Evolutionary conservation across 2,329 filamentous ascomycete species (phyloP).

Genomic region (Dactylonectria estremocensis): DNA sequence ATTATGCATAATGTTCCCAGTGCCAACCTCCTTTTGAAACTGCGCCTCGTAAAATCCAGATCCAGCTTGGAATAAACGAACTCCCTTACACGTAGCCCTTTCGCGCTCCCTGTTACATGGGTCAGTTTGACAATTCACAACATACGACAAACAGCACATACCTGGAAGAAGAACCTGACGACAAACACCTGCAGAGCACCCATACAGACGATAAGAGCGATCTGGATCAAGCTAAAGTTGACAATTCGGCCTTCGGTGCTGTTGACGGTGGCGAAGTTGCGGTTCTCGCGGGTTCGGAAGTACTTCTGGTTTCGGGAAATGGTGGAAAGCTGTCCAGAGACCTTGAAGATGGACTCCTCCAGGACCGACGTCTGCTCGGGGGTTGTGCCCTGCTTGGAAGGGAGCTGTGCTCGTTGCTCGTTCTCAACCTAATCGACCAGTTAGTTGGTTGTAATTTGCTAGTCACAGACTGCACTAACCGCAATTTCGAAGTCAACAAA

Average conservation of each 20-base stretch:
- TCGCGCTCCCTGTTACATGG: constrained; percentile 68
- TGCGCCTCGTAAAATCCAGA: constrained; percentile 51
- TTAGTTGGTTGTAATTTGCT: constrained; percentile 3
- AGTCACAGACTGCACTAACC: constrained; percentile 53
- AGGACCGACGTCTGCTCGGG: constrained; percentile 91
- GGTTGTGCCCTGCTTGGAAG: constrained; percentile 88
- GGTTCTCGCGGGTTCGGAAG: constrained; percentile 98
- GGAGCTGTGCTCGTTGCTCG: constrained; percentile 85
- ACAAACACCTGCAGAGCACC: constrained; percentile 97
- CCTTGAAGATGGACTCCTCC: constrained; percentile 95
- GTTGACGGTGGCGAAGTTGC: constrained; percentile 97
- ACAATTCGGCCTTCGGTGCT: constrained; percentile 97
- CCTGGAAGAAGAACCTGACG: constrained; percentile 99
- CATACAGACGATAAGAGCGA: constrained; percentile 93
- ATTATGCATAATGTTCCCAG: constrained; percentile 51
- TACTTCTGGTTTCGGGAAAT: constrained; percentile 99
- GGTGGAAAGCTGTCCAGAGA: constrained; percentile 92
- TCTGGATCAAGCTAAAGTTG: constrained; percentile 97
- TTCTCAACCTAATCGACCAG: constrained; percentile 81
- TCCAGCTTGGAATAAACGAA: constrained; percentile 40
- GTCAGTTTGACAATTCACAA: constrained; percentile 28
- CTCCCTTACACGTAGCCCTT: constrained; percentile 77
- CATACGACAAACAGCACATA: constrained; percentile 48
- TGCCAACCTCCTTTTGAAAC: constrained; percentile 49
- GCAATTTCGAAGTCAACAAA: constrained; percentile 98